These are phyloP conservation scores for Neurospora sublineolata DNA, from an alignment of 495 filamentous ascomycete species.

Conservation along the genomic window DNA sequence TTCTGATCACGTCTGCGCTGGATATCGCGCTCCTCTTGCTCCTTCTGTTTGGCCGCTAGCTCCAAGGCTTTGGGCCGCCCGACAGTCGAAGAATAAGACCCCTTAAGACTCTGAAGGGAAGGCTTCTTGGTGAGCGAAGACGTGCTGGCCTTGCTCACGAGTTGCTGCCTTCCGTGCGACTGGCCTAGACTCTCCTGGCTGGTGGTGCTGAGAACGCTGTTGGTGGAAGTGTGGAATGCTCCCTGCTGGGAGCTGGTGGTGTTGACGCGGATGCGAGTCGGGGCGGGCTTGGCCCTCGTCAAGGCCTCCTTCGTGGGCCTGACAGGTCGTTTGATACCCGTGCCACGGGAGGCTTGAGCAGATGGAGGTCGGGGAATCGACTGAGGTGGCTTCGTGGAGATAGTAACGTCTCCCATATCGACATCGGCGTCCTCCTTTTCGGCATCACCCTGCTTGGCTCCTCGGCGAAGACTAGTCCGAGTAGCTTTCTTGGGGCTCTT, in stretches of 20 bases:
- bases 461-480: slow-evolving; percentile 41
- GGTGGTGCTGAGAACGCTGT: slow-evolving; percentile 43
- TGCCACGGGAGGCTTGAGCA: slow-evolving; percentile 40
- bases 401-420: slow-evolving; percentile 40
- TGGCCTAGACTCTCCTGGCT: slow-evolving; percentile 47
- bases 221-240: slow-evolving; percentile 46
- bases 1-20: slow-evolving; percentile 72
- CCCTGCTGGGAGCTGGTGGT: slow-evolving; percentile 52
- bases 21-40: slow-evolving; percentile 63
- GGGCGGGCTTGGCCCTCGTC: slow-evolving; percentile 58
- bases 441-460: slow-evolving; percentile 26
- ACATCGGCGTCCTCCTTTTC: slow-evolving; percentile 35
- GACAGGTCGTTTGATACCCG: slow-evolving; percentile 48
- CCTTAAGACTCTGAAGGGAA: slow-evolving; percentile 58
- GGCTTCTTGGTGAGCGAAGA: slow-evolving; percentile 52
- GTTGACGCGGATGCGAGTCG: slow-evolving; percentile 69
- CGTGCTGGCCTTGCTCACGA: slow-evolving; percentile 55
- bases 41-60: slow-evolving; percentile 61
- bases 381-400: slow-evolving; percentile 40
- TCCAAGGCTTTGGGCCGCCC: slow-evolving; percentile 51
- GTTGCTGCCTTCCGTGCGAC: slow-evolving; percentile 22
- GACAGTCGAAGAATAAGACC: slow-evolving; percentile 45
- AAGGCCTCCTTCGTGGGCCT: slow-evolving; percentile 59
- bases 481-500: slow-evolving; percentile 29
- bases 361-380: slow-evolving; percentile 40